Conservation (phyloP, 192 early-diverging fungal species). For the Endogone sp. region DNA sequence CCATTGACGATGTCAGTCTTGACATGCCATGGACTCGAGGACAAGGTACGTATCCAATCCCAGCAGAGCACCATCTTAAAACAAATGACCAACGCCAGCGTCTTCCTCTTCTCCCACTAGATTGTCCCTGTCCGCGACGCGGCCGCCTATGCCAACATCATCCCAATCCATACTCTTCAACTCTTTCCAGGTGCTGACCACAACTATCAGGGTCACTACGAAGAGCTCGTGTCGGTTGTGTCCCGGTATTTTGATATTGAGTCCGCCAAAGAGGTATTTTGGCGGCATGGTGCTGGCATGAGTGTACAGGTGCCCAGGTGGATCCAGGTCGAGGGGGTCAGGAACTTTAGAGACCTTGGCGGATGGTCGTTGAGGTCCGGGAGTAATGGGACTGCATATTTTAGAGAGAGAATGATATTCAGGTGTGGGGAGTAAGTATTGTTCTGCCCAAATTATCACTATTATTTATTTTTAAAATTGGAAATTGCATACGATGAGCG, state of each 20-base stretch:
- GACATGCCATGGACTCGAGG: constrained; percentile 45
- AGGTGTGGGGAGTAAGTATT: constrained; percentile 45
- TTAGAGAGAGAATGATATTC: constrained; percentile 43
- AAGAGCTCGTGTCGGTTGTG: constrained; percentile 31
- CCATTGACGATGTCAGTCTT: constrained; percentile 44
- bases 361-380: constrained; percentile 40
- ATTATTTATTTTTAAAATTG: too few relatives aligned
- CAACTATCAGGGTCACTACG: constrained; percentile 30
- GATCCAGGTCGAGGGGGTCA: constrained; percentile 48
- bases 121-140: constrained; percentile 43
- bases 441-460: too few relatives aligned
- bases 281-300: not conserved
- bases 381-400: constrained; percentile 35
- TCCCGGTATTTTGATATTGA: constrained; percentile 31
- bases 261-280: constrained; percentile 7
- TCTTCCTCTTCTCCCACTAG: constrained; percentile 10
- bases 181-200: constrained; percentile 45
- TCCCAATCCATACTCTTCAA: constrained; percentile 35
- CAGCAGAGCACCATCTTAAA: too few relatives aligned
- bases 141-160: constrained; percentile 29
- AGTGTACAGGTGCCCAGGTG: constrained; percentile 30
- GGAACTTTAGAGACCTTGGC: constrained; percentile 55
- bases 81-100: too few relatives aligned
- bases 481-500: too few relatives aligned
- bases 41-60: constrained; percentile 29